These are phyloP conservation scores for Dichotomopilus funicola DNA, from an alignment of 2,329 filamentous ascomycete species.

Conservation along the genomic window DNA sequence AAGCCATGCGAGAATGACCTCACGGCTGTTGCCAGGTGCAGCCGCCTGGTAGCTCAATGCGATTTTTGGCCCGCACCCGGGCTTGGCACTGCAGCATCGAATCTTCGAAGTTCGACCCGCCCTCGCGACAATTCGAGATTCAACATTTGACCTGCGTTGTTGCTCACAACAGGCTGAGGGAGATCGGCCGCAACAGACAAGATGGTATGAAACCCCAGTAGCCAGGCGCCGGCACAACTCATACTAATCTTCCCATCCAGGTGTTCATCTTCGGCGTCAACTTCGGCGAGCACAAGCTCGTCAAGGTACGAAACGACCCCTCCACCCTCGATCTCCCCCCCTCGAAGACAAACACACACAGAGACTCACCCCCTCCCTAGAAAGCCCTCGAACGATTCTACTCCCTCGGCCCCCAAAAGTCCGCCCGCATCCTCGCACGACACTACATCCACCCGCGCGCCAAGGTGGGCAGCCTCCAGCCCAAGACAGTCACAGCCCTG, in stretches of 20 bases:
- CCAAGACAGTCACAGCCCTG: constrained; percentile 72
- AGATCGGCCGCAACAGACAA: constrained; percentile 20
- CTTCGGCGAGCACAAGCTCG: constrained; percentile 75
- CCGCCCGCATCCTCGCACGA: constrained; percentile 74
- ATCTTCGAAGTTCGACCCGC: no score
- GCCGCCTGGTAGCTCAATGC: neutral
- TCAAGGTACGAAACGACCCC: constrained; percentile 56
- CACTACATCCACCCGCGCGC: constrained; percentile 81
- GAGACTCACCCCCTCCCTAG: constrained; percentile 31
- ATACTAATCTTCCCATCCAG: neutral
- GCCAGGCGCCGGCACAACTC: no score
- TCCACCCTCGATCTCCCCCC: neutral
- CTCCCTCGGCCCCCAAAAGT: constrained; percentile 66
- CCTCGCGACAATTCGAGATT: no score
- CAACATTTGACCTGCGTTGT: neutral
- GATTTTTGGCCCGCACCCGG: constrained; percentile 16
- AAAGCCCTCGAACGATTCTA: constrained; percentile 80
- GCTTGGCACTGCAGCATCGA: neutral
- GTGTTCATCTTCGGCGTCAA: constrained; percentile 67
- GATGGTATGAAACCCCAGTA: constrained; percentile 17
- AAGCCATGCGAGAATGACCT: no score
- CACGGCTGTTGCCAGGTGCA: no score
- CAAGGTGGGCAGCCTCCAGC: constrained; percentile 66
- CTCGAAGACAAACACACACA: neutral
- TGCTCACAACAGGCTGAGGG: constrained; percentile 14